Percentiles rank a stretch among this genome's conserved stretches.
Conservation (phyloP, 805 yeast species). For the Wickerhamomyces tratensis region DNA sequence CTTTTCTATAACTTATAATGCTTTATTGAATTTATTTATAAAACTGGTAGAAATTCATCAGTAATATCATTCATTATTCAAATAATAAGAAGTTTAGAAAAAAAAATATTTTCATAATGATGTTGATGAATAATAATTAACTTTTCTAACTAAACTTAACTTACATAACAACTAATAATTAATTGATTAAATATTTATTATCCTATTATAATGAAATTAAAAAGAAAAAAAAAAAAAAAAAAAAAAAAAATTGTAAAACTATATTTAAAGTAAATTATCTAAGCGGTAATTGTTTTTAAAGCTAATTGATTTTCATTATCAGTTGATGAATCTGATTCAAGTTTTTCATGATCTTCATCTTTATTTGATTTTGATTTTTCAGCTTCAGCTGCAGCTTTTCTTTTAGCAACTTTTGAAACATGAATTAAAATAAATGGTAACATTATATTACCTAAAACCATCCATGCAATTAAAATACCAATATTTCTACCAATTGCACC, state of each 20-base stretch:
- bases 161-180: no score
- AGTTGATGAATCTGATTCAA: no score
- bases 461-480: slow-evolving; percentile 49
- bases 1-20: slow-evolving; percentile 3
- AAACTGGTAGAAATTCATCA: slow-evolving; percentile 48
- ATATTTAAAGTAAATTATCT: no score
- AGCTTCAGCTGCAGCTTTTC: not conserved
- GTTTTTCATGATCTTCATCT: no score
- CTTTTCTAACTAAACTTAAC: no score
- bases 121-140: not conserved
- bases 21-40: slow-evolving; percentile 33
- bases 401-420: slow-evolving; percentile 7
- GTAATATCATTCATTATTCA: slow-evolving; percentile 33
- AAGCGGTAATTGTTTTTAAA: no score
- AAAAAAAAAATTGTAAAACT: not conserved
- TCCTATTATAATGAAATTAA: no score
- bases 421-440: slow-evolving; percentile 24
- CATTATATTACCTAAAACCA: slow-evolving; percentile 28
- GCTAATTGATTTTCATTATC: no score
- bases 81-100: slow-evolving; percentile 15
- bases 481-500: slow-evolving; percentile 43
- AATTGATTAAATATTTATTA: no score
- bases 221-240: no score
- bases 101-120: slow-evolving; percentile 1
- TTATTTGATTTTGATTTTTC: not conserved